Conservation (phyloP, 176 grass and related monocot species). For the Panicum miliaceum region DNA sequence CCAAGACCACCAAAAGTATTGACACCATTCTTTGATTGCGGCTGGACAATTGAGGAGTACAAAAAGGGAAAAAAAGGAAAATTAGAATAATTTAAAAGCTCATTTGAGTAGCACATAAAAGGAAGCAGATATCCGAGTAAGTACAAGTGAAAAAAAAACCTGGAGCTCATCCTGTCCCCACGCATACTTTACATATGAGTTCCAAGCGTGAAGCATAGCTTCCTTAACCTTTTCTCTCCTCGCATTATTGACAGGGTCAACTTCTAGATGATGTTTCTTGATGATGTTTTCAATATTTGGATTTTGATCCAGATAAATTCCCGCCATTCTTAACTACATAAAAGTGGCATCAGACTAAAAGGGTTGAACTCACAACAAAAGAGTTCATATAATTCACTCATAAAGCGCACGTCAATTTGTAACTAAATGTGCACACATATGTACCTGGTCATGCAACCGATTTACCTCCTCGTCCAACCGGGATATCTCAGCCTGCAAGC, state of each 20-base stretch:
- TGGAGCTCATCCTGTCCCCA: slow-evolving; percentile 77
- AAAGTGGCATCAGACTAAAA: neutral
- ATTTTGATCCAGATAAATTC: slow-evolving; percentile 29
- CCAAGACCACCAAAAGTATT: slow-evolving; percentile 82
- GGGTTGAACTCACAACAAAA: neutral
- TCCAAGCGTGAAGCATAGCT: slow-evolving; percentile 75
- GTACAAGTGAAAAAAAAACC: slow-evolving; percentile 40
- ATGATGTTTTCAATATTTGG: slow-evolving; percentile 32
- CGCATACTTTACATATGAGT: slow-evolving; percentile 72
- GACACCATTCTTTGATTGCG: slow-evolving; percentile 73
- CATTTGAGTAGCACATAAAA: neutral
- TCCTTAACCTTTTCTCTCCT: slow-evolving; percentile 78
- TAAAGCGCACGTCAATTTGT: neutral
- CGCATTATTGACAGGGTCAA: slow-evolving; percentile 54
- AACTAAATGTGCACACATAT: neutral
- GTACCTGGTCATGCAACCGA: slow-evolving; percentile 72
- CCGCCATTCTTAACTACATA: slow-evolving; percentile 57
- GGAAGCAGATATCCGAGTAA: neutral
- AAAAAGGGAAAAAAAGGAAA: neutral
- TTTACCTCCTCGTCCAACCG: slow-evolving; percentile 53
- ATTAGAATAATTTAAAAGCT: neutral
- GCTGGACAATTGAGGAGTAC: slow-evolving; percentile 41
- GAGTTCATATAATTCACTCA: neutral
- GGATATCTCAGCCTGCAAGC: slow-evolving; percentile 52
- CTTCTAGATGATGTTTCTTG: slow-evolving; percentile 38